Evolutionary conservation across 2,329 filamentous ascomycete genomes (phyloP).

Genomic region (Ophiostoma tasmaniense): DNA sequence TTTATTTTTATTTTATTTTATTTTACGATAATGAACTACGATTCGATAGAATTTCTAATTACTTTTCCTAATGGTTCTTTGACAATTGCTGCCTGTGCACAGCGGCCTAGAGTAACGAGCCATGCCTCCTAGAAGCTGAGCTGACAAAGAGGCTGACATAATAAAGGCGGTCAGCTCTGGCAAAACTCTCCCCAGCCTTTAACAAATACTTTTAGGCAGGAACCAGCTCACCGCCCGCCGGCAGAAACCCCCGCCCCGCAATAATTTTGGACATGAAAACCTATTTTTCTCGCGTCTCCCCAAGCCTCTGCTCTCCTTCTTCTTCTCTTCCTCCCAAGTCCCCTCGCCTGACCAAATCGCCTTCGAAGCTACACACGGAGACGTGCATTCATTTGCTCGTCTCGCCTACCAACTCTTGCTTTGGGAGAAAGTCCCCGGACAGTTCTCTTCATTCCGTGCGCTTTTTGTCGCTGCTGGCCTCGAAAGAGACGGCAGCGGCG

Average conservation of each 20-base stretch:
- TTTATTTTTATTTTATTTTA: background rate
- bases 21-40: too few relatives aligned
- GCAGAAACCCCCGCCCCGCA: conserved; percentile 14
- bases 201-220: background rate
- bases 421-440: conserved; percentile 99
- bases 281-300: background rate
- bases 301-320: background rate
- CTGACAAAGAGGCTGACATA: background rate
- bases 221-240: conserved; percentile 14
- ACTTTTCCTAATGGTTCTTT: background rate
- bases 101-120: background rate
- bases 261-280: conserved; percentile 17
- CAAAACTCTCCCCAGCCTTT: background rate
- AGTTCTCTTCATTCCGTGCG: conserved; percentile 30
- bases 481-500: conserved; percentile 18
- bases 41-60: background rate
- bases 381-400: conserved; percentile 33
- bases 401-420: conserved; percentile 44
- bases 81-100: background rate
- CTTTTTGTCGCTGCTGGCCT: conserved; percentile 17
- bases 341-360: conserved; percentile 98
- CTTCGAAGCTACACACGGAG: conserved; percentile 98
- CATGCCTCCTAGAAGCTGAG: background rate
- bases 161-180: background rate
- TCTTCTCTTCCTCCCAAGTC: conserved; percentile 37